These are phyloP conservation scores for Penicillium malachiteum DNA, from an alignment of 495 filamentous ascomycete genomes.

Conservation along the genomic window DNA sequence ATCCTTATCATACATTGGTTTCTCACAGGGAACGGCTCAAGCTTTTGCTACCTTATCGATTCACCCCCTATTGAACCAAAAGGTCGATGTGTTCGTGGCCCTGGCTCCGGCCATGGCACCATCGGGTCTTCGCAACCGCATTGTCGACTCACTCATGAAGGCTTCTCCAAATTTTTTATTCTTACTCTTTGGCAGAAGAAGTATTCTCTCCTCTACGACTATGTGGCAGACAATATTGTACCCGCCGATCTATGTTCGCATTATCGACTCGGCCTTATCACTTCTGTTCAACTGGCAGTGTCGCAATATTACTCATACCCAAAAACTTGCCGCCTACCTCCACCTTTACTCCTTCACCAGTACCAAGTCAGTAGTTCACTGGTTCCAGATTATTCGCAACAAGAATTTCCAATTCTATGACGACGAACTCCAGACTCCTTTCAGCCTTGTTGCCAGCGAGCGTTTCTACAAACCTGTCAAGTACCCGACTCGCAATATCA, in stretches of 20 bases:
- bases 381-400: slow-evolving; percentile 98
- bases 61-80: slow-evolving; percentile 87
- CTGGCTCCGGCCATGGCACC: slow-evolving; percentile 96
- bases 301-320: slow-evolving; percentile 78
- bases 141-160: slow-evolving; percentile 91
- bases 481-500: slow-evolving; percentile 96
- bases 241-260: slow-evolving; percentile 85
- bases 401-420: slow-evolving; percentile 97
- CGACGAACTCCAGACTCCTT: slow-evolving; percentile 75
- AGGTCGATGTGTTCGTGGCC: slow-evolving; percentile 96
- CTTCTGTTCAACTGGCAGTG: slow-evolving; percentile 90
- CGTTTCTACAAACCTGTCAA: slow-evolving; percentile 87
- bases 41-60: slow-evolving; percentile 95
- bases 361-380: slow-evolving; percentile 94
- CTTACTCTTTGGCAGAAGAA: slow-evolving; percentile 91
- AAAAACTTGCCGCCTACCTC: slow-evolving; percentile 96
- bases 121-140: slow-evolving; percentile 78
- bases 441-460: slow-evolving; percentile 56
- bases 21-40: slow-evolving; percentile 95
- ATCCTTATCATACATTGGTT: slow-evolving; percentile 94
- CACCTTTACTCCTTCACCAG: slow-evolving; percentile 96
- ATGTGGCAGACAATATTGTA: slow-evolving; percentile 98
- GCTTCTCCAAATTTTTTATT: slow-evolving; percentile 91
- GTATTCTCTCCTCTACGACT: slow-evolving; percentile 86
- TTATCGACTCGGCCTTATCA: slow-evolving; percentile 77